Evolutionary conservation across 179 eudicot species (phyloP), one percentile per base, ranked within the genome.

Genomic region (Nepenthes alata): DNA sequence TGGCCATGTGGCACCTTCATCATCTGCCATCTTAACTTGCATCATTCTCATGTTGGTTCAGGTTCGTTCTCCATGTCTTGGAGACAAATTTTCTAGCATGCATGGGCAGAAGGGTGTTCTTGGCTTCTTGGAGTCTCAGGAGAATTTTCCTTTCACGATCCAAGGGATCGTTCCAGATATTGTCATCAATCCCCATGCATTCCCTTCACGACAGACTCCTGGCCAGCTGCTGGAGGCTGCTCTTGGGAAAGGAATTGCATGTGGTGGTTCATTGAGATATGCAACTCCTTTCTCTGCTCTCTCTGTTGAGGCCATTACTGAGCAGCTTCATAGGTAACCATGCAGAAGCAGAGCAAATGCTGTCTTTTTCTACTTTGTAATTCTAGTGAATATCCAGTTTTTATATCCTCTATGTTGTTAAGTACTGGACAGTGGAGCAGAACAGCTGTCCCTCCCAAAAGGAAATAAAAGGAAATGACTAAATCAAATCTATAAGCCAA

Each of bases 71-170:
- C 98, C 98, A 3, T 81, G 93, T 63, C 90, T 91, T 52, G 98
- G 98, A 36, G 98, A 89, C 74, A 91, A 91, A 68, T 91, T 91
- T 59, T 89, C 98, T 0, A 84, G 88, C 73, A 91, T 91, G 97
- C 97, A 91, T 54, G 97, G 97, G 55, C 97, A 91, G 63, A 91
- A 91, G 74, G 96, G 98, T 67, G 98, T 91, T 48, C 75, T 91
- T 10, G 98, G 98, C 50, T 86, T 72, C 71, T 57, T 91, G 53
- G 98, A 91, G 69, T 77, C 88, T 2, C 96, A 89, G 47, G 96
- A 91, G 73, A 91, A 88, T 74, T 91, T 88, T 55, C 94, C 91
- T 55, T 91, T 91, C 75, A 88, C 97, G 34, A 67, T 70, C 47
- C 91, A 91, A 74, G 97, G 97, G 55, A 91, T 91, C 62, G 97